phyloP scores from a whole-genome alignment of 306 rosid genomes.

The Cyamopsis tetragonoloba region DNA sequence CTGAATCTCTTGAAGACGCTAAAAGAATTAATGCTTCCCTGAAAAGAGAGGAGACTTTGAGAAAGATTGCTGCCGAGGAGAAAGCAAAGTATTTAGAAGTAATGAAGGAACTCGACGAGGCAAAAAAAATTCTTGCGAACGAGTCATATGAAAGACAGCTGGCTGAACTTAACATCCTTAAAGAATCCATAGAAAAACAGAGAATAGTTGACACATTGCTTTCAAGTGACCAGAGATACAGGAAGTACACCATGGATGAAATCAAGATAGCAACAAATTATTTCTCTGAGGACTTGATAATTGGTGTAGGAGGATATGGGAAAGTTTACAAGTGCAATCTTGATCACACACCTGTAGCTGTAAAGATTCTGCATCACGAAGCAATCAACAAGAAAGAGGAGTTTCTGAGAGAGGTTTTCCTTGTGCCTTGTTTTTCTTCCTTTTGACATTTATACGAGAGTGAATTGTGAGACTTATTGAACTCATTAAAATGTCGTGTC shows the following conservation, averaged over 20 bases:
- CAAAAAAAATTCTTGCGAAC: constrained; percentile 55
- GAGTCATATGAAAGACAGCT: constrained; percentile 81
- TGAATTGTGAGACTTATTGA: constrained; percentile 23
- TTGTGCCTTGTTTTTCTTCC: constrained; percentile 11
- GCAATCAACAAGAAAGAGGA: constrained; percentile 64
- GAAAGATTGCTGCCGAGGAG: constrained; percentile 77
- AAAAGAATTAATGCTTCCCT: constrained; percentile 57
- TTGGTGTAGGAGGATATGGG: constrained; percentile 96
- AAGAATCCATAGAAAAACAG: constrained; percentile 65
- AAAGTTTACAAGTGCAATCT: constrained; percentile 88
- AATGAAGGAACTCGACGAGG: constrained; percentile 67
- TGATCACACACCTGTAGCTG: constrained; percentile 88
- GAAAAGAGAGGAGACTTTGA: constrained; percentile 63
- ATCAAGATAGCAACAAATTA: constrained; percentile 67
- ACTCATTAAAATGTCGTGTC: neutral
- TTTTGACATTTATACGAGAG: constrained; percentile 21
- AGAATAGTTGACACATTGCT: constrained; percentile 68
- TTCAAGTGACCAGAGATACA: constrained; percentile 69
- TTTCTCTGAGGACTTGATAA: constrained; percentile 53
- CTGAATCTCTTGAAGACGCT: constrained; percentile 74
- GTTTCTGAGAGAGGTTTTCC: constrained; percentile 81
- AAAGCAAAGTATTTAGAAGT: constrained; percentile 71
- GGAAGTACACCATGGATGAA: constrained; percentile 73
- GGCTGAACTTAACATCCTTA: constrained; percentile 67
- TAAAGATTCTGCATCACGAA: constrained; percentile 64